Percentiles rank a stretch among this genome's conserved stretches.
phyloP scores from a whole-genome alignment of 768 basidiomycete species.

The Galerina sulciceps region DNA sequence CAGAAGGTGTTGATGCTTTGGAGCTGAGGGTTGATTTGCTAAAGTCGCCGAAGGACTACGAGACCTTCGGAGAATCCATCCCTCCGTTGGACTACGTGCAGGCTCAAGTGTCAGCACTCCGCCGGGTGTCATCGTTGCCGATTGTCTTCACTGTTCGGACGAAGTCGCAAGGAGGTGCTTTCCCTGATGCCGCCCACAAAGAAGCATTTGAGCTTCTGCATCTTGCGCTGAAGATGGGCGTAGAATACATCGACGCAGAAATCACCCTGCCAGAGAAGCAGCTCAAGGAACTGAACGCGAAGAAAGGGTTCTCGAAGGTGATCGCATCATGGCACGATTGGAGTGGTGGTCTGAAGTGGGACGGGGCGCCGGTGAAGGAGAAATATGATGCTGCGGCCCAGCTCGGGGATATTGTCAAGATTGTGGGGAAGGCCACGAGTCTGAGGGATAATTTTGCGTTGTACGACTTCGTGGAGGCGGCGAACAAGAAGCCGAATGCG shows the following conservation, averaged over 20 bases:
- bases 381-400: constrained; percentile 69
- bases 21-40: constrained; percentile 95
- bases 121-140: constrained; percentile 78
- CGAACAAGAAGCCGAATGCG: constrained; percentile 42
- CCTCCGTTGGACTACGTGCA: constrained; percentile 77
- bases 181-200: constrained; percentile 77
- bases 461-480: constrained; percentile 66
- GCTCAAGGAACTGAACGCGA: constrained; percentile 59
- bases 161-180: constrained; percentile 86
- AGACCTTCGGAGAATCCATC: constrained; percentile 54
- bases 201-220: constrained; percentile 77
- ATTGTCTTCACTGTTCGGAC: constrained; percentile 93
- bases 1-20: constrained; percentile 86
- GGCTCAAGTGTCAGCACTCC: constrained; percentile 78
- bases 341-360: constrained; percentile 86
- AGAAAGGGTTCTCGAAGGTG: constrained; percentile 76
- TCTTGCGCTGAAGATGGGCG: constrained; percentile 79
- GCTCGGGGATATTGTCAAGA: constrained; percentile 89
- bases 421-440: constrained; percentile 82
- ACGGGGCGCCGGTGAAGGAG: constrained; percentile 62
- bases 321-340: constrained; percentile 97
- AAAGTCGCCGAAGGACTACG: constrained; percentile 50
- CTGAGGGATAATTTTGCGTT: constrained; percentile 82
- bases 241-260: constrained; percentile 95
- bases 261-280: constrained; percentile 69